A percentile compares a stretch with the other conserved stretches of the same genome.
Conservation (phyloP, 345 rosid species). For the Brassica carinata region DNA sequence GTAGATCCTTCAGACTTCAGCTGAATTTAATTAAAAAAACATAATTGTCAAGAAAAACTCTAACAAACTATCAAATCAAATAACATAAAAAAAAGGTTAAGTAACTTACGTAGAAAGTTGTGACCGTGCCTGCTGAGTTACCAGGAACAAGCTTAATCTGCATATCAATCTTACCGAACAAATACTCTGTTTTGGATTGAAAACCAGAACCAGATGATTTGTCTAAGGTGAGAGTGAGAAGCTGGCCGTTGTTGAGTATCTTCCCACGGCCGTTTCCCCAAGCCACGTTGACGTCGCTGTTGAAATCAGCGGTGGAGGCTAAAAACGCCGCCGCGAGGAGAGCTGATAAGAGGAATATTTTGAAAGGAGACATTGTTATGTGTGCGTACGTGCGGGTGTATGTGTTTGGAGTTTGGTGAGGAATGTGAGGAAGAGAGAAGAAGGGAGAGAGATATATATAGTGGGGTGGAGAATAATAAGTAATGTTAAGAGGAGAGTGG, state of each 20-base stretch:
- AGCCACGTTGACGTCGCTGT: constrained; percentile 26
- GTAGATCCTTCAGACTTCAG: constrained; percentile 30
- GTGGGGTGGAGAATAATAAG: neutral
- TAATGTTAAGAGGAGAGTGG: constrained; percentile 27
- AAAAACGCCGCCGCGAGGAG: constrained; percentile 31
- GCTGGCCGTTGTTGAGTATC: constrained; percentile 39
- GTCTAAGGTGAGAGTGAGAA: constrained; percentile 43
- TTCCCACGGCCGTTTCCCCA: constrained; percentile 42
- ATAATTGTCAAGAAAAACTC: neutral
- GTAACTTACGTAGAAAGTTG: constrained; percentile 47
- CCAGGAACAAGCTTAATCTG: constrained; percentile 54
- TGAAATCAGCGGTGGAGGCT: constrained; percentile 31
- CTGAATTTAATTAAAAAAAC: constrained; percentile 3
- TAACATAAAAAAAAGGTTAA: neutral
- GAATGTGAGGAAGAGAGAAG: constrained; percentile 38
- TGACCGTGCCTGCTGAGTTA: constrained; percentile 55
- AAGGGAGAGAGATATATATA: constrained; percentile 29
- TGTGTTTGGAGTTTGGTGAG: constrained; percentile 35
- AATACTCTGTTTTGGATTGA: constrained; percentile 45
- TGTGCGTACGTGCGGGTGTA: constrained; percentile 4
- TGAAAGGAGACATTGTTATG: constrained; percentile 30
- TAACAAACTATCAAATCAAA: neutral
- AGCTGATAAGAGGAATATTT: constrained; percentile 27
- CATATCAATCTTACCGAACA: constrained; percentile 47
- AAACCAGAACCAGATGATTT: constrained; percentile 51